Evolutionary conservation across 129 eudicot species (phyloP).

Genomic region (Flaveria linearis): DNA sequence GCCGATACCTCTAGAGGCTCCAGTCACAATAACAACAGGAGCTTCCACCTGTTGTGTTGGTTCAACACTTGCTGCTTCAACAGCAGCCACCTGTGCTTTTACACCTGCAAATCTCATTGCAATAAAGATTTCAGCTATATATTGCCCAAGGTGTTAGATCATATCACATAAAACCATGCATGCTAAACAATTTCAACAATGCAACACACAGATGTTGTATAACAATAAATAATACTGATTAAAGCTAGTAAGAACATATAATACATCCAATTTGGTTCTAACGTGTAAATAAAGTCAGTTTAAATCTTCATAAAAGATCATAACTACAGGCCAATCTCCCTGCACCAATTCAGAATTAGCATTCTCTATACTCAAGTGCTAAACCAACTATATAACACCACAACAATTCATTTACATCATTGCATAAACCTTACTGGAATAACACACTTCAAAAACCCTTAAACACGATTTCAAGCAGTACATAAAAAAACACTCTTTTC

Average conservation of each 20-base stretch:
- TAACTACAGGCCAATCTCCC: not conserved
- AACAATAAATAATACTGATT: not conserved
- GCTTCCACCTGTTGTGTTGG: constrained; percentile 64
- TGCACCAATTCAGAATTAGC: not conserved
- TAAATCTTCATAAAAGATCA: not conserved
- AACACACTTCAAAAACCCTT: not conserved
- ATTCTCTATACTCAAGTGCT: not conserved
- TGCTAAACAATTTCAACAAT: not conserved
- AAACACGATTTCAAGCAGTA: not conserved
- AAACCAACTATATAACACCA: not conserved
- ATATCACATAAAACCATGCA: not conserved
- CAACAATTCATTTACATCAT: not conserved
- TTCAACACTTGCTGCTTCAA: constrained; percentile 59
- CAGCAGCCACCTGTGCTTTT: constrained; percentile 66
- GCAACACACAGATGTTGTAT: not conserved
- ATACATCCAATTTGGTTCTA: not conserved
- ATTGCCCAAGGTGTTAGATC: constrained; percentile 2
- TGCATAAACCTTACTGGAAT: not conserved
- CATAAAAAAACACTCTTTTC: not conserved
- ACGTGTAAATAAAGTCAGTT: not conserved
- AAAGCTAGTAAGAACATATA: too few relatives aligned
- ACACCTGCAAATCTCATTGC: constrained; percentile 54
- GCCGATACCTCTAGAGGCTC: constrained; percentile 99
- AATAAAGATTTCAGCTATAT: constrained; percentile 14
- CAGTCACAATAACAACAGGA: constrained; percentile 94